Evolutionary conservation across 2,329 filamentous ascomycete species (phyloP).

Genomic region (Madurella fahalii): DNA sequence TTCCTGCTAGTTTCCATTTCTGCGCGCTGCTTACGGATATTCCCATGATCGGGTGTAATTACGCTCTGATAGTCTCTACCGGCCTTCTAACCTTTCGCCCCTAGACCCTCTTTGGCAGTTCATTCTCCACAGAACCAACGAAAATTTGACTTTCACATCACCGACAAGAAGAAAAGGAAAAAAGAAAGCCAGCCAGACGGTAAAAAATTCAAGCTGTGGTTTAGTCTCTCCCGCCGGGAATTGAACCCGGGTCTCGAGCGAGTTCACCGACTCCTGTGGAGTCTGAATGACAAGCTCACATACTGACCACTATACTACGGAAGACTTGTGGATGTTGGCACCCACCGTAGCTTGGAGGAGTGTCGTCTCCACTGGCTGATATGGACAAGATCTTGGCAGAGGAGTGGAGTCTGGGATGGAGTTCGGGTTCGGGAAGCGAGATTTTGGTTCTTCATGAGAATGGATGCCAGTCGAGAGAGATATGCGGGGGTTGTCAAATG

Average conservation of each 20-base stretch:
- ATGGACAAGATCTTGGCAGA: background rate
- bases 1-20: too few relatives aligned
- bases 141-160: background rate
- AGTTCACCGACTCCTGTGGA: background rate
- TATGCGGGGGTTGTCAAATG: too few relatives aligned
- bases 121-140: too few relatives aligned
- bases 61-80: too few relatives aligned
- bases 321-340: constrained; percentile 8
- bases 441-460: background rate
- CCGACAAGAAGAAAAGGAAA: background rate
- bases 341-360: constrained; percentile 3
- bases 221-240: constrained; percentile 7
- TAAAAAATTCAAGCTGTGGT: background rate
- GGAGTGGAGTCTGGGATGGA: background rate
- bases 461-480: too few relatives aligned
- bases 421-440: background rate
- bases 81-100: too few relatives aligned
- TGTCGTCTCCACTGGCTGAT: background rate
- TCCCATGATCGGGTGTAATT: too few relatives aligned
- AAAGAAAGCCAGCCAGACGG: background rate
- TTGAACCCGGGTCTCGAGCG: constrained; percentile 13
- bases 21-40: too few relatives aligned
- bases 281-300: constrained; percentile 7
- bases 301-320: constrained; percentile 13
- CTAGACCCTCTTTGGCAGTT: too few relatives aligned